Evolutionary conservation across 495 filamentous ascomycete genomes (phyloP).

Genomic region (Poronia punctata): DNA sequence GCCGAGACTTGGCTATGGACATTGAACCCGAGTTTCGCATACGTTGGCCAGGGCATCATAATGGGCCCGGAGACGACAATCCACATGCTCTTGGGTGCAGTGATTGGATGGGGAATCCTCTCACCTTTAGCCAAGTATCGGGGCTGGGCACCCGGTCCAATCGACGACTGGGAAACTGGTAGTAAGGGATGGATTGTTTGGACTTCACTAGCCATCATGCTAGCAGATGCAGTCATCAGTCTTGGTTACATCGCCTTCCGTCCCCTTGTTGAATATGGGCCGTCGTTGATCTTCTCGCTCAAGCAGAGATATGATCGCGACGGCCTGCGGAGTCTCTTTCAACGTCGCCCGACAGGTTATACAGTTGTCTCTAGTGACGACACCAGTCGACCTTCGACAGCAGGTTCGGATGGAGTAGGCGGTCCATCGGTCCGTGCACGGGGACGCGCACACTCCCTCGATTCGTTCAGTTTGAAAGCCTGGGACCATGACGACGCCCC

Average conservation of each 20-base stretch:
- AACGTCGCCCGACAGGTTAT: slow-evolving; percentile 12
- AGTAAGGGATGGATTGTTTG: slow-evolving; percentile 99
- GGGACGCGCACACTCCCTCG: too few species aligned
- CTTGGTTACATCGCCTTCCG: slow-evolving; percentile 71
- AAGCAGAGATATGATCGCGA: slow-evolving; percentile 12
- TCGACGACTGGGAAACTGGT: slow-evolving; percentile 80
- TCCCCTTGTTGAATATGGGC: slow-evolving; percentile 34
- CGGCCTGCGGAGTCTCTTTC: slow-evolving; percentile 14
- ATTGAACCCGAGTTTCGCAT: slow-evolving; percentile 89
- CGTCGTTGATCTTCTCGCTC: slow-evolving; percentile 7
- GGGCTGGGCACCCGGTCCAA: slow-evolving; percentile 84
- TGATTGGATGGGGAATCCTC: slow-evolving; percentile 86
- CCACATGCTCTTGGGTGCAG: slow-evolving; percentile 90
- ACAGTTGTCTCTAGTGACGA: slow-evolving; percentile 13
- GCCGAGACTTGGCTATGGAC: slow-evolving; percentile 89
- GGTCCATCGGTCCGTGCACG: slow-evolving; percentile 9
- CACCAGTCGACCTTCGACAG: slow-evolving; percentile 13
- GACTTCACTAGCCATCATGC: slow-evolving; percentile 92
- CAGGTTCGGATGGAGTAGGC: slow-evolving; percentile 1
- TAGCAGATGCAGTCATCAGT: slow-evolving; percentile 85
- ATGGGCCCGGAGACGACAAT: slow-evolving; percentile 91
- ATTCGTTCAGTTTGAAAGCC: slow-evolving; percentile 20
- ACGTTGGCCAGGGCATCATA: slow-evolving; percentile 79
- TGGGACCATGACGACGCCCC: slow-evolving; percentile 67
- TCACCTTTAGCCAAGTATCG: slow-evolving; percentile 78